Evolutionary conservation across 148 eudicot species (phyloP), one percentile per base, ranked within the genome.

Genomic region (Amaranthus cruentus): DNA sequence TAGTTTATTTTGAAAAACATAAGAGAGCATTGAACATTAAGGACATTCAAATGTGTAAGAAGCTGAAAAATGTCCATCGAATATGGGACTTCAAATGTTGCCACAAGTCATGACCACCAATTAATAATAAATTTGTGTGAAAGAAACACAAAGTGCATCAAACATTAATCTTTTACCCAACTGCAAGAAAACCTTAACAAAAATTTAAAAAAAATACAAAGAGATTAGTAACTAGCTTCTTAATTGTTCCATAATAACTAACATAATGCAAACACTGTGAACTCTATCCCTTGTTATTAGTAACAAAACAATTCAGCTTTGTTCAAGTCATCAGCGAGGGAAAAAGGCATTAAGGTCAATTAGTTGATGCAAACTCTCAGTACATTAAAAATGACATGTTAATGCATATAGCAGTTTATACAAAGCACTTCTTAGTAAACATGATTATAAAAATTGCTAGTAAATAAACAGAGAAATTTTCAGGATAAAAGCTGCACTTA

Each of bases 371-470:
- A 42, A 48, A 69, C 50, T 12, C 44, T 18, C 62, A 60, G 63
- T 60, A 12, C 28, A 2, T 28, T 28, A 28, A 28, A 28, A 13
- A 21, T 18, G 63, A 21, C 56, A 47, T 49, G 11, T 15, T 44
- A 55, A 46, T 48, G 9, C 68, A 72, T 60, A 47, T 49, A 72
- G 55, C 57, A 61, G 11, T 51, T 10, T 4, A 42, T 50, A 47
- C 57, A 72, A 72, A 61, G 48, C 75, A 61, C 48, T 60, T 72
- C 14, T 28, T 28, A 28, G 38, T 28, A 28, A 28, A 28, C 38
- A 28, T 28, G 38, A 28, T 28, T 28, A 28, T 0, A 28, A 28
- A 28, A 28, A 28, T 28, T 28, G 38, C 38, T 28, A 28, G 5
- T 72, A 72, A 3, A 28, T 6, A 43, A 42, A 9, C 12, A 6